Evolutionary conservation across 139 green algal genomes (phyloP).

Genomic region (Chlorella sp.): DNA sequence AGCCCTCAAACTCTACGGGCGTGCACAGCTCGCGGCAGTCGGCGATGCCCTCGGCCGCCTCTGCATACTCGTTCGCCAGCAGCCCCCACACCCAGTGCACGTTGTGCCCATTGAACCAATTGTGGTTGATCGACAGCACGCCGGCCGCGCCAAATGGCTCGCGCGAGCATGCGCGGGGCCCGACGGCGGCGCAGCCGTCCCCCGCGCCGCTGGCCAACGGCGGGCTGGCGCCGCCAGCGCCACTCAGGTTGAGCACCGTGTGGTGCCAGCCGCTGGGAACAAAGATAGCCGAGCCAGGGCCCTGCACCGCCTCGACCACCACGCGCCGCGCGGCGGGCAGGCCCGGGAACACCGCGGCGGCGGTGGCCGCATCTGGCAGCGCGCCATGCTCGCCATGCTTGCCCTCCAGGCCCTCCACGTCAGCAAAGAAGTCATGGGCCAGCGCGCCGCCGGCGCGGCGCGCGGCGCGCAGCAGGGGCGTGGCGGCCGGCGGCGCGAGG

Average conservation of each 20-base stretch:
- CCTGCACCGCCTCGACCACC: conserved; percentile 60
- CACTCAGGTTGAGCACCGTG: too few relatives aligned
- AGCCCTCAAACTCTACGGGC: conserved; percentile 65
- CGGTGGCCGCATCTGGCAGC: too few relatives aligned
- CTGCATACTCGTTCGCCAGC: conserved; percentile 43
- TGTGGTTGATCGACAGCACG: conserved; percentile 77
- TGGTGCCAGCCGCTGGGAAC: conserved; percentile 94
- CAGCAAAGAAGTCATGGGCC: conserved; percentile 4
- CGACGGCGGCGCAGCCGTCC: too few relatives aligned
- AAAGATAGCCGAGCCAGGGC: conserved; percentile 82
- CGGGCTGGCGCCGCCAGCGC: too few relatives aligned
- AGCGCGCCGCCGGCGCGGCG: neutral
- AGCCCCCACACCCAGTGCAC: conserved; percentile 58
- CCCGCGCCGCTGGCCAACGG: too few relatives aligned
- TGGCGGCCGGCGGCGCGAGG: conserved; percentile 69
- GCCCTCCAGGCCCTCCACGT: too few relatives aligned
- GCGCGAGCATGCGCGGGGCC: too few relatives aligned
- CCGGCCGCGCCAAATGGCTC: neutral
- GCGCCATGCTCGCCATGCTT: too few relatives aligned
- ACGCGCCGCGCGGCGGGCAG: conserved; percentile 33
- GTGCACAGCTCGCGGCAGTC: conserved; percentile 59
- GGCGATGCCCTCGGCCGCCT: conserved; percentile 58
- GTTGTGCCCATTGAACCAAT: conserved; percentile 78
- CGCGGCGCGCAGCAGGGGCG: conserved; percentile 58
- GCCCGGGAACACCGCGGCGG: conserved; percentile 37